Conservation (phyloP, 2,329 filamentous ascomycete genomes). For the Atkinsonella hypoxylon region DNA sequence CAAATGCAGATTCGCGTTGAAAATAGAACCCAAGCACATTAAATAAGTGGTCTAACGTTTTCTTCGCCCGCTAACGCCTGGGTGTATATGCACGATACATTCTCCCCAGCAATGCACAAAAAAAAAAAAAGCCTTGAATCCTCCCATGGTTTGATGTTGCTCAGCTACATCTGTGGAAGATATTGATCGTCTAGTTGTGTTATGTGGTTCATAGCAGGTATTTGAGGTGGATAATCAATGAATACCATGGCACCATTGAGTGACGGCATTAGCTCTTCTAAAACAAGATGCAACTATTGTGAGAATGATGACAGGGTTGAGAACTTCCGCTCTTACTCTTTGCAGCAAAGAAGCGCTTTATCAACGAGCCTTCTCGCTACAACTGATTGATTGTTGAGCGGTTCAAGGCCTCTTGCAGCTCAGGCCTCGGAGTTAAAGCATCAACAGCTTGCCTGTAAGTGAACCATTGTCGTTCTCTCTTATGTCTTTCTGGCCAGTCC, state of each 20-base stretch:
- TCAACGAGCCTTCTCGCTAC: constrained; percentile 8
- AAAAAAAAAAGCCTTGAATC: not conserved
- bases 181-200: not conserved
- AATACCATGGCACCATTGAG: not conserved
- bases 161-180: not conserved
- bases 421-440: constrained; percentile 64
- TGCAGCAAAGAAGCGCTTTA: not conserved
- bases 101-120: not conserved
- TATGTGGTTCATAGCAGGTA: not conserved
- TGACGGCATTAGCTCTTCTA: not conserved
- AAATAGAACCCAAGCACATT: constrained; percentile 1
- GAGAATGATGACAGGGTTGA: not conserved
- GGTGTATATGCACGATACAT: constrained; percentile 7
- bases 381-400: constrained; percentile 56
- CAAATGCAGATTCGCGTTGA: not conserved
- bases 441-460: constrained; percentile 71
- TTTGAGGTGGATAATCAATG: not conserved
- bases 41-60: constrained; percentile 6
- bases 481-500: constrained; percentile 90
- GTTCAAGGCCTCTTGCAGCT: constrained; percentile 78
- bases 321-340: not conserved
- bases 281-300: not conserved
- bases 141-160: not conserved
- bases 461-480: constrained; percentile 84
- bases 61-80: constrained; percentile 7